Base-by-base conservation (phyloP, 2,329 filamentous ascomycete genomes). In the Polytolypa hystricis region DNA sequence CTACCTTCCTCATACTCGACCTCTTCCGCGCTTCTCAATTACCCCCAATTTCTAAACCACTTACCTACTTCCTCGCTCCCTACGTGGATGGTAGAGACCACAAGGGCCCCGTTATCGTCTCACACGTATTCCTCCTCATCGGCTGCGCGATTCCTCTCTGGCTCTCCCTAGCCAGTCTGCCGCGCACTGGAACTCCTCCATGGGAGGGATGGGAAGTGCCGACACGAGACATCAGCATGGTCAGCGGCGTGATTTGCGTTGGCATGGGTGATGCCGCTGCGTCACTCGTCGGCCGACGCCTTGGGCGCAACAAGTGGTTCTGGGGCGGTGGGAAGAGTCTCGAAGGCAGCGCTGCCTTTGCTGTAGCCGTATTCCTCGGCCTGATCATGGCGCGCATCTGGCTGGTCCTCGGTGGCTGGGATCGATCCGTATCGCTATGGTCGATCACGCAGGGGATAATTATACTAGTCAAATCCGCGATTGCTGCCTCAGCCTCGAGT, bases 271-370 rank as follows among this genome's bases (percentile, higher is more conserved):
- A 98, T 53, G 87, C 91, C 0, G 91, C 89, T 0, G 91, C 91
- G 1, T 93, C 83, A 10, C 70, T 98, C 2, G 80, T 96, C 35
- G 91, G 91, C 1, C 73, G 91, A 21, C 77, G 89, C 12, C 94
- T 79, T 55, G 91, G 91, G 3, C 77, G 78, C 18, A 72, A 75
- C 21, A 96, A 95, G 65, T 98, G 91, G 91, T 72, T 87, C 16
- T 98, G 91, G 91, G 84, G 85, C 10, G 91, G 91, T 3, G 89
- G 87, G 10, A 98, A 98, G 69, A 94, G 85, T 44, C 69, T 98
- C 1, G 89, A 98, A 60, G 91, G 91, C 10, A 77, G 71, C 38
- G 45, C 79, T 5, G 91, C 91, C 1, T 96, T 98, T 59, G 81
- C 79, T 1, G 60, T 66, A 4, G 87, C 85, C 3, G 91, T 96